Evolutionary conservation across 169 alveolate genomes (phyloP), one percentile per base, ranked within the genome.

Genomic region (Babesia gibsoni): DNA sequence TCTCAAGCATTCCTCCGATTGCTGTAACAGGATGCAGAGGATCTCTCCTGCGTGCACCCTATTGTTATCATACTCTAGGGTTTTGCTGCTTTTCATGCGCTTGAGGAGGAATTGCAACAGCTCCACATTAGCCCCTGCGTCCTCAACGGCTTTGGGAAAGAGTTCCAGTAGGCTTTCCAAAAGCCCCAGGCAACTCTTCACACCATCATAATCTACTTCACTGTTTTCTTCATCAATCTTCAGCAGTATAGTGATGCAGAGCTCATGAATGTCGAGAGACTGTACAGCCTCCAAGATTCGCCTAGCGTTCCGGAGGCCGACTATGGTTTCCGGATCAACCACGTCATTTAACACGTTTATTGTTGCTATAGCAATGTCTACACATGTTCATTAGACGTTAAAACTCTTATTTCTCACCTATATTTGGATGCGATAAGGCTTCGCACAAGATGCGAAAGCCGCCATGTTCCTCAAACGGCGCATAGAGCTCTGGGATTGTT

Each of bases 1-100:
- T 29, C 45, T 68, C 14, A 84, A 45, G 25, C 72, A 75, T 2
- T 39, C 77, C 33, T 50, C 85, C 16, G 91, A 84, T 49, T 80
- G 72, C 57, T 90, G 94, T 57, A 90, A 73, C 12, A 86, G 32
- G 30, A 84, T 64, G 33, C 84, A 78, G 35, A 90, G 72, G 29
- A 90, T 65, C 59, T 90, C 94, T 10, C 83, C 56, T 18, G 93
- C 84, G 49, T 87, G 82, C 3, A 75, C 68, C n/a, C 89, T 16
- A 27, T 79, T 79, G n/a, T 82, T 41, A 56, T 79, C 88, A 49
- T 69, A 79, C 43, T 63, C 88, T 39, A 79, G 48, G 29, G 82
- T 67, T 30, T 69, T 79, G 32, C 82, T 68, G 39, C 22, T 53
- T 54, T 79, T 69, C 80, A 79, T 69, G 16, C 82, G 52, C 10